Evolutionary conservation across 768 basidiomycete genomes (phyloP).

Genomic region (Suillus decipiens): DNA sequence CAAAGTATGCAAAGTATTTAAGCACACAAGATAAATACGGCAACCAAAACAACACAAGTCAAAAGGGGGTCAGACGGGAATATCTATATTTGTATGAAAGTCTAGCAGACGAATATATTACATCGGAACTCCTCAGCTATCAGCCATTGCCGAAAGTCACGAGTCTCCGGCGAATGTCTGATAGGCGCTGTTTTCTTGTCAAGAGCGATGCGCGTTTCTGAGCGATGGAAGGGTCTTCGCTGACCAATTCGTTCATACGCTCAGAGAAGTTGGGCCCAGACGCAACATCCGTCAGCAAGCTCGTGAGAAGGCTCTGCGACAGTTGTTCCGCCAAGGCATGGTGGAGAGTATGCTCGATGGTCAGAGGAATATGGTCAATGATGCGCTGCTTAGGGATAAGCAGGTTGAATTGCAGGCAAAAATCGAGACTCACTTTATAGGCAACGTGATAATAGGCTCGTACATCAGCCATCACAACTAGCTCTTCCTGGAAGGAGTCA

Average conservation of each 20-base stretch:
- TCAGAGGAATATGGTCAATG: slow-evolving; percentile 54
- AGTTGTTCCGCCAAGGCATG: slow-evolving; percentile 38
- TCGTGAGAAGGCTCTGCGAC: slow-evolving; percentile 36
- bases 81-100: neutral
- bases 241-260: slow-evolving; percentile 42
- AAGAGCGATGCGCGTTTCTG: slow-evolving; percentile 37
- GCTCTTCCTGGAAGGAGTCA: slow-evolving; percentile 36
- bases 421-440: slow-evolving; percentile 40
- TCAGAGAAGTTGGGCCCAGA: slow-evolving; percentile 23
- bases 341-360: slow-evolving; percentile 49
- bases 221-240: slow-evolving; percentile 45
- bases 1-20: neutral
- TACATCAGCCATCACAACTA: slow-evolving; percentile 49
- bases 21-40: neutral
- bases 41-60: neutral
- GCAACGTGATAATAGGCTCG: slow-evolving; percentile 53
- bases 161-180: slow-evolving; percentile 40
- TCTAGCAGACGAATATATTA: neutral
- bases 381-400: slow-evolving; percentile 41
- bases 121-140: neutral
- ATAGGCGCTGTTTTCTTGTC: slow-evolving; percentile 36
- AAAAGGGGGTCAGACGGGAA: neutral
- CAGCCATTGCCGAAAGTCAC: slow-evolving; percentile 21
- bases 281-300: slow-evolving; percentile 28
- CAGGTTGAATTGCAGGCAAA: neutral